Percentiles rank a stretch among this genome's conserved stretches.
phyloP scores from a whole-genome alignment of 306 rosid species.

The Pyrus bretschneideri region DNA sequence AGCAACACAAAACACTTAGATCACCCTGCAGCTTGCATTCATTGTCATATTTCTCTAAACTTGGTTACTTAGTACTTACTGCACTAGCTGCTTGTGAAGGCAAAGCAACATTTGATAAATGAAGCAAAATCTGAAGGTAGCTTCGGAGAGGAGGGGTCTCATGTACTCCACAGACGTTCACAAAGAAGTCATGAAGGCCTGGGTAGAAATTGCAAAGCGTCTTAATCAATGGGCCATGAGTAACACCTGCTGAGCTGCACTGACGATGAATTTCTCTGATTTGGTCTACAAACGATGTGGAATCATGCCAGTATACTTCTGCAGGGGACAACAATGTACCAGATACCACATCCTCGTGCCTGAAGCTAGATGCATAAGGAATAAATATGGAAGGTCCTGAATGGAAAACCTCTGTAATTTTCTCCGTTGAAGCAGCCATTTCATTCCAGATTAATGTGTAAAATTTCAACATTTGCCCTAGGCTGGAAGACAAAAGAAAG shows the following conservation, averaged over 20 bases:
- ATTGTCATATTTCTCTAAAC: conserved; percentile 8
- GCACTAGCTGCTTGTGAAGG: conserved; percentile 70
- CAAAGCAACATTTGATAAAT: conserved; percentile 56
- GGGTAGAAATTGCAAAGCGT: conserved; percentile 59
- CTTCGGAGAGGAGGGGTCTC: conserved; percentile 65
- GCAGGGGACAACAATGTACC: conserved; percentile 57
- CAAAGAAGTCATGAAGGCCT: conserved; percentile 68
- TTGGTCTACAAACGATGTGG: conserved; percentile 53
- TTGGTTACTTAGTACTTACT: conserved; percentile 36
- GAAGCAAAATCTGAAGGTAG: conserved; percentile 72
- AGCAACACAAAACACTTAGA: conserved; percentile 20
- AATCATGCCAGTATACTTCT: conserved; percentile 76
- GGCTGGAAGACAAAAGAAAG: conserved; percentile 33
- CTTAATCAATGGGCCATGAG: conserved; percentile 40
- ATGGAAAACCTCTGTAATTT: conserved; percentile 42
- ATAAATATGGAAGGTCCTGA: conserved; percentile 72
- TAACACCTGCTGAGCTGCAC: conserved; percentile 19
- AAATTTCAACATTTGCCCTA: conserved; percentile 69
- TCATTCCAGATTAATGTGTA: conserved; percentile 76
- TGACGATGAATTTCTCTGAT: conserved; percentile 34
- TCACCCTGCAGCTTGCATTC: conserved; percentile 5
- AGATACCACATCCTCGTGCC: conserved; percentile 46
- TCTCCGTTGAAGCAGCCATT: conserved; percentile 55
- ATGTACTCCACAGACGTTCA: conserved; percentile 54
- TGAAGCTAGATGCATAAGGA: conserved; percentile 45